Evolutionary conservation across 768 basidiomycete genomes (phyloP).

Genomic region (Boletales sp.): DNA sequence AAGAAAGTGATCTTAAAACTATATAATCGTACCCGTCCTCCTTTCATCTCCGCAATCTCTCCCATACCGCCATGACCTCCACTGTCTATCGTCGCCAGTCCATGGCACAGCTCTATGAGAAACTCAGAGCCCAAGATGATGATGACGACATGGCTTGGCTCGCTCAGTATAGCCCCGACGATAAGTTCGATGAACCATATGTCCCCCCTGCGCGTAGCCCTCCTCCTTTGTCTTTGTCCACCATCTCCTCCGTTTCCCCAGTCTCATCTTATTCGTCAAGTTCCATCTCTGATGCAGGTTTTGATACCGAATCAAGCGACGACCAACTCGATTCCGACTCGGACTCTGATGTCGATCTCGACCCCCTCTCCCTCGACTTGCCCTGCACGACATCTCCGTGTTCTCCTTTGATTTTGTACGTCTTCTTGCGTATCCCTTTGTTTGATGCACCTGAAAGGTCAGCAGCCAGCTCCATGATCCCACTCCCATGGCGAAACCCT

Average conservation of each 20-base stretch:
- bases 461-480: slow-evolving; percentile 16
- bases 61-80: slow-evolving; percentile 24
- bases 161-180: slow-evolving; percentile 32
- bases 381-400: slow-evolving; percentile 4
- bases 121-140: slow-evolving; percentile 32
- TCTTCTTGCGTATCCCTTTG: not conserved
- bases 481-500: not conserved
- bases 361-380: slow-evolving; percentile 16
- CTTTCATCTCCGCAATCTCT: slow-evolving; percentile 16
- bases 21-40: slow-evolving; percentile 24
- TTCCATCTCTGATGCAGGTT: slow-evolving; percentile 15
- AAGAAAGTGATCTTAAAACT: slow-evolving; percentile 32
- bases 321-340: slow-evolving; percentile 27
- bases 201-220: slow-evolving; percentile 15
- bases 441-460: slow-evolving; percentile 12
- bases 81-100: slow-evolving; percentile 34
- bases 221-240: slow-evolving; percentile 23
- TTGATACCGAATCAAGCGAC: slow-evolving; percentile 21
- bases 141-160: slow-evolving; percentile 35
- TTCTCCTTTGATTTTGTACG: slow-evolving; percentile 25
- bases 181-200: slow-evolving; percentile 28
- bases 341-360: slow-evolving; percentile 29
- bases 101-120: slow-evolving; percentile 34
- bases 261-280: slow-evolving; percentile 23
- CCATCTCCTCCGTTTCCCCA: slow-evolving; percentile 28